Evolutionary conservation across 2,329 filamentous ascomycete genomes (phyloP).

Genomic region (Dendrostoma leiphaemia): DNA sequence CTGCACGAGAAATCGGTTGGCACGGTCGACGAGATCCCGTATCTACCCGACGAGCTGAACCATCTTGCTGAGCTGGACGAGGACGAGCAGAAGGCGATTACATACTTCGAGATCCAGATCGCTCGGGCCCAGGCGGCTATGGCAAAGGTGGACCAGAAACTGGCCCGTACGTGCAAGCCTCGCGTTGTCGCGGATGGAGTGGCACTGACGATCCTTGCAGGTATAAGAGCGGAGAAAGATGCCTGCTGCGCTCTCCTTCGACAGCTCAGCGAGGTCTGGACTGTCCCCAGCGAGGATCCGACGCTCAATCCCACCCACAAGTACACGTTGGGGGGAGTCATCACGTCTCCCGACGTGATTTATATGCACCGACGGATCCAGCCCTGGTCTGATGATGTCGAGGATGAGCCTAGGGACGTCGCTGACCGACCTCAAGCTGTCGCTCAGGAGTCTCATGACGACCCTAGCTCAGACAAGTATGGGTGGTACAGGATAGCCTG

Average conservation of each 20-base stretch:
- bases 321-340: constrained; percentile 31
- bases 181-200: too few species aligned
- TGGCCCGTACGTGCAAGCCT: constrained; percentile 10
- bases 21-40: constrained; percentile 21
- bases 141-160: constrained; percentile 13
- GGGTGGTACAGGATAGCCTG: constrained; percentile 30
- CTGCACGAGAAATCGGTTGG: constrained; percentile 20
- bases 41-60: constrained; percentile 20
- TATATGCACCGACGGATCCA: constrained; percentile 27
- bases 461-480: constrained; percentile 18
- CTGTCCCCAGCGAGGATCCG: constrained; percentile 14
- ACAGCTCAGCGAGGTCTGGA: constrained; percentile 9
- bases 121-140: constrained; percentile 20
- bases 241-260: constrained; percentile 11
- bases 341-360: constrained; percentile 24
- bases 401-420: too few species aligned
- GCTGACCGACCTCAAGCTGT: too few species aligned
- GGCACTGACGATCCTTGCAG: constrained; percentile 11
- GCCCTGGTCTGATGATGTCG: constrained; percentile 20
- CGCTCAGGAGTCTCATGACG: constrained; percentile 21
- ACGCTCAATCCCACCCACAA: constrained; percentile 27
- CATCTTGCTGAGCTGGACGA: constrained; percentile 17
- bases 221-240: constrained; percentile 9
- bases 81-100: constrained; percentile 19
- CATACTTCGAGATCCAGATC: constrained; percentile 20